These are phyloP conservation scores for Cercophora samala DNA, from an alignment of 495 filamentous ascomycete genomes.

Conservation along the genomic window DNA sequence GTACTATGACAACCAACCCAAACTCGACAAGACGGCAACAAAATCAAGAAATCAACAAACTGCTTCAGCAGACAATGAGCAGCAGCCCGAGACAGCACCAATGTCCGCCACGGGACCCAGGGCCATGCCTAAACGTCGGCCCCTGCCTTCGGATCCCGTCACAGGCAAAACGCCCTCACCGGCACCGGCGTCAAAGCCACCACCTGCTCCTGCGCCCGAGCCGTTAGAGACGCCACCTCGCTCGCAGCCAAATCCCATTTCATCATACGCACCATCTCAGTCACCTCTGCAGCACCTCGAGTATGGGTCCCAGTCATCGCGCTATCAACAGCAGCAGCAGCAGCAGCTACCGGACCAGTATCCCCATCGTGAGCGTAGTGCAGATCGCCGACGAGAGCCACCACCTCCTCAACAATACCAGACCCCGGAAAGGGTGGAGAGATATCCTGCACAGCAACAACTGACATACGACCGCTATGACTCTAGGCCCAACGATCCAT, in stretches of 20 bases:
- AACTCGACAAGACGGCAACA: slow-evolving; percentile 61
- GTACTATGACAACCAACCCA: slow-evolving; percentile 86
- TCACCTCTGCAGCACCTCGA: slow-evolving; percentile 44
- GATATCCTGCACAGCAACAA: slow-evolving; percentile 30
- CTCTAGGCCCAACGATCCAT: slow-evolving; percentile 20
- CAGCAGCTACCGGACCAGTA: slow-evolving; percentile 30
- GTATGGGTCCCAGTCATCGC: slow-evolving; percentile 35
- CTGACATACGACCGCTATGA: slow-evolving; percentile 26
- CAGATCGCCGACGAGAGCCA: slow-evolving; percentile 32
- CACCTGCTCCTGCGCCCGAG: slow-evolving; percentile 35
- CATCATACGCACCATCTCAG: slow-evolving; percentile 33
- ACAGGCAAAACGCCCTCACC: slow-evolving; percentile 43
- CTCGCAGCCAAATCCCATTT: slow-evolving; percentile 36
- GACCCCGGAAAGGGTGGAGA: slow-evolving; percentile 33
- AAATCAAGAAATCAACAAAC: slow-evolving; percentile 41
- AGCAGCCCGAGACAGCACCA: slow-evolving; percentile 27
- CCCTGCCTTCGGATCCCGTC: slow-evolving; percentile 70
- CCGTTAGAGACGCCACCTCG: slow-evolving; percentile 38
- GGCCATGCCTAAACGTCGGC: slow-evolving; percentile 62
- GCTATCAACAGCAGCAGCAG: slow-evolving; percentile 31
- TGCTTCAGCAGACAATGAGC: slow-evolving; percentile 9
- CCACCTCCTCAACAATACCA: slow-evolving; percentile 30
- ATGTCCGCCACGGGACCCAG: slow-evolving; percentile 44
- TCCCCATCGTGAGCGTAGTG: slow-evolving; percentile 24
- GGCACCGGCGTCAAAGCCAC: slow-evolving; percentile 30